Evolutionary conservation across 805 yeast genomes (phyloP).

Genomic region (Candida khao-thaluensis): DNA sequence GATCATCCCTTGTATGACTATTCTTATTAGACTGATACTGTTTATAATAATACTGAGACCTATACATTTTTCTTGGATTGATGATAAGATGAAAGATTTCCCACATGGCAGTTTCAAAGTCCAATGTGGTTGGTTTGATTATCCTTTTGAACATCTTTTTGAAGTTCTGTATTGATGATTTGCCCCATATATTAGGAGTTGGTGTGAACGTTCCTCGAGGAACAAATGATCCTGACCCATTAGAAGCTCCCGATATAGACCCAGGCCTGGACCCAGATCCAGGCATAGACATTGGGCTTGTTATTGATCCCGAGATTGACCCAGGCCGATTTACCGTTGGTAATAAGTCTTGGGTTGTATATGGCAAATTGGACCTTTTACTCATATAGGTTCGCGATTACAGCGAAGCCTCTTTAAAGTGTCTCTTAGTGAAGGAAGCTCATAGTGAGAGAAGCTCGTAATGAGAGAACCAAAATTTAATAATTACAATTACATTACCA

Average conservation of each 20-base stretch:
- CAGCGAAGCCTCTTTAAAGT: not conserved
- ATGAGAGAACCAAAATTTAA: too few relatives aligned
- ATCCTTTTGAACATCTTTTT: conserved; percentile 34
- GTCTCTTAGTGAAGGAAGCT: too few relatives aligned
- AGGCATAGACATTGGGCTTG: not conserved
- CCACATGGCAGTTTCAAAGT: conserved; percentile 92
- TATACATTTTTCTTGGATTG: conserved; percentile 79
- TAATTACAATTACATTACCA: too few relatives aligned
- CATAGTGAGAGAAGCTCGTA: too few relatives aligned
- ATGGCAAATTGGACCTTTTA: conserved; percentile 40
- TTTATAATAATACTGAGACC: conserved; percentile 72
- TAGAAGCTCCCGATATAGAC: conserved; percentile 18
- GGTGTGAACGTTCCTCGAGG: conserved; percentile 4
- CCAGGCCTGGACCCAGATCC: conserved; percentile 19
- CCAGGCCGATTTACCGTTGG: conserved; percentile 24
- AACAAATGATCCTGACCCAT: conserved; percentile 3
- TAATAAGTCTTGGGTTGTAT: conserved; percentile 42
- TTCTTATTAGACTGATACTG: conserved; percentile 34
- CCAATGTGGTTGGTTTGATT: conserved; percentile 75
- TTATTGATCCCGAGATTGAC: conserved; percentile 2
- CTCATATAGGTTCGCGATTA: conserved; percentile 22
- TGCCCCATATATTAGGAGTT: conserved; percentile 7
- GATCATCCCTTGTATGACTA: conserved; percentile 89
- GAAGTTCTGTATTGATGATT: conserved; percentile 20
- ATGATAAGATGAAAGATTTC: conserved; percentile 74